Conservation (phyloP, 148 eudicot species). For the Gaultheria prostrata region DNA sequence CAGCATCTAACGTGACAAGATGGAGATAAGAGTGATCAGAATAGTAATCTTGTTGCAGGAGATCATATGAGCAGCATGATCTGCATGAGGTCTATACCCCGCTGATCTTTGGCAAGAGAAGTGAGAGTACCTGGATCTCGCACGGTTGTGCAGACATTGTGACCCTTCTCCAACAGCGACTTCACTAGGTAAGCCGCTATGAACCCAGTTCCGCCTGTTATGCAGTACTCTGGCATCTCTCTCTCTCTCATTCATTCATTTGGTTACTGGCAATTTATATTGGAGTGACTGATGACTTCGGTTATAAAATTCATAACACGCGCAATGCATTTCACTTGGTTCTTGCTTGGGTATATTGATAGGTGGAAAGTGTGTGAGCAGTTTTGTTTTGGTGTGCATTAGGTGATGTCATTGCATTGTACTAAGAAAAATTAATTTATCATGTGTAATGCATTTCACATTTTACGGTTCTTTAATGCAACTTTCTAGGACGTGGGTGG, state of each 20-base stretch:
- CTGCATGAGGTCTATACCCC: background rate
- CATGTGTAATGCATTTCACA: constrained; percentile 2
- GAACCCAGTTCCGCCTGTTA: constrained; percentile 94
- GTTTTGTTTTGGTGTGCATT: background rate
- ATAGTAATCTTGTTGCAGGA: background rate
- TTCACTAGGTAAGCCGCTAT: constrained; percentile 77
- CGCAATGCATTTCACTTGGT: background rate
- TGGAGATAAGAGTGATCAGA: background rate
- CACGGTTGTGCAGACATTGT: constrained; percentile 72
- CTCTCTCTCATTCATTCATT: constrained; percentile 12
- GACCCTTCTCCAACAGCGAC: constrained; percentile 61
- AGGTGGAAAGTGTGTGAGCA: constrained; percentile 3
- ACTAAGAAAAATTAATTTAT: background rate
- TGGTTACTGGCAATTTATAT: constrained; percentile 10
- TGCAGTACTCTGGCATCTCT: constrained; percentile 76
- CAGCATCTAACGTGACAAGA: background rate
- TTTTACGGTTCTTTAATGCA: background rate
- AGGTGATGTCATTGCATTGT: background rate
- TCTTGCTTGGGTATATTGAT: background rate
- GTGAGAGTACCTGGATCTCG: constrained; percentile 69
- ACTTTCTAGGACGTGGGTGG: background rate
- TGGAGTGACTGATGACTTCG: background rate
- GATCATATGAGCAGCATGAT: background rate
- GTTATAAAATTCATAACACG: background rate
- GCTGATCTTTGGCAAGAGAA: constrained; percentile 2